Percentiles rank a stretch among this genome's conserved stretches.
These are phyloP conservation scores for Magnolia kwangsiensis DNA, from an alignment of 164 flowering plant species.

Conservation along the genomic window DNA sequence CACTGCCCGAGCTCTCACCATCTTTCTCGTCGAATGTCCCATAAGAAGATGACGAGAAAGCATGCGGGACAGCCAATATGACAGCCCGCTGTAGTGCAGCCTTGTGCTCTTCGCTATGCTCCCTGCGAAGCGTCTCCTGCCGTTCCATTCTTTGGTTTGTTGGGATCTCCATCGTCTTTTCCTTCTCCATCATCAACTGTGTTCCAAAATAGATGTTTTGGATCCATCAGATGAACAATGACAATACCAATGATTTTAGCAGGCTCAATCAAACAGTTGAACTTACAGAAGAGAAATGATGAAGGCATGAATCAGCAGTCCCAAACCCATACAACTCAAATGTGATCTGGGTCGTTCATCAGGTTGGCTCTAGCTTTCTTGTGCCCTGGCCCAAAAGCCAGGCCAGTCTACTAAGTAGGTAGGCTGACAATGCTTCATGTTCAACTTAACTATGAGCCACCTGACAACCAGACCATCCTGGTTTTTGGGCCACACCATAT, in stretches of 20 bases:
- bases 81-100: slow-evolving; percentile 84
- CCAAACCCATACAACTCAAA: not conserved
- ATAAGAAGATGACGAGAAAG: slow-evolving; percentile 62
- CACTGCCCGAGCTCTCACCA: slow-evolving; percentile 26
- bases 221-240: not conserved
- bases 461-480: too few relatives aligned
- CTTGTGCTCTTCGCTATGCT: slow-evolving; percentile 65
- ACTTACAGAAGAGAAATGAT: not conserved
- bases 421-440: too few relatives aligned
- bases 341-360: too few relatives aligned
- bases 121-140: slow-evolving; percentile 53
- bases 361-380: too few relatives aligned
- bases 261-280: not conserved
- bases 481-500: too few relatives aligned
- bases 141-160: slow-evolving; percentile 73
- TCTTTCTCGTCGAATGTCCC: slow-evolving; percentile 62
- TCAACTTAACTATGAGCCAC: too few relatives aligned
- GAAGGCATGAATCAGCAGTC: not conserved
- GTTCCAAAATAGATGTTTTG: not conserved
- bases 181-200: slow-evolving; percentile 72
- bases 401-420: too few relatives aligned
- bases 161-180: slow-evolving; percentile 66
- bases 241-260: not conserved
- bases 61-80: slow-evolving; percentile 58
- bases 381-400: too few relatives aligned